phyloP scores from a whole-genome alignment of 805 yeast species.

The Saturnispora quitensis region DNA sequence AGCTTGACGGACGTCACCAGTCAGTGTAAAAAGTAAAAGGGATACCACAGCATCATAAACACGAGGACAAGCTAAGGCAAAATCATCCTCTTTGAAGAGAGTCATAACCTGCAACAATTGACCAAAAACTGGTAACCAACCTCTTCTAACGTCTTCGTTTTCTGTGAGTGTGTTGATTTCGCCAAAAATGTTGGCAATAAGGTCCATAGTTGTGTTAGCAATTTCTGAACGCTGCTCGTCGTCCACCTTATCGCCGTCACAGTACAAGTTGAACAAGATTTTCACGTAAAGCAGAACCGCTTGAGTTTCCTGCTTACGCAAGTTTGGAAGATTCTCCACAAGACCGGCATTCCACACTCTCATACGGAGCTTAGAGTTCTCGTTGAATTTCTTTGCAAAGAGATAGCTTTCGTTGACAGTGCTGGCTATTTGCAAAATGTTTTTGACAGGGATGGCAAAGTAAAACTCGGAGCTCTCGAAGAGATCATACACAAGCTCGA shows the following conservation, averaged over 20 bases:
- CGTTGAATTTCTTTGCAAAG: constrained; percentile 83
- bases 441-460: constrained; percentile 54
- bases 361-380: constrained; percentile 79
- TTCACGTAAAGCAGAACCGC: constrained; percentile 82
- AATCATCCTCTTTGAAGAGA: constrained; percentile 68
- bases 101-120: constrained; percentile 78
- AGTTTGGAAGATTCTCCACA: constrained; percentile 85
- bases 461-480: constrained; percentile 65
- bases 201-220: constrained; percentile 49
- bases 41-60: constrained; percentile 52
- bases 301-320: constrained; percentile 84
- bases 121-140: constrained; percentile 90
- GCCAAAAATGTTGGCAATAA: constrained; percentile 62
- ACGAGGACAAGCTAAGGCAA: constrained; percentile 44
- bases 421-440: constrained; percentile 50
- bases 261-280: constrained; percentile 70
- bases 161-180: constrained; percentile 70
- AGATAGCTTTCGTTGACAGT: constrained; percentile 61
- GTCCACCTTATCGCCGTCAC: constrained; percentile 47
- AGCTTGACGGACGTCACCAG: constrained; percentile 47
- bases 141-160: constrained; percentile 67
- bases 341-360: constrained; percentile 86
- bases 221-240: constrained; percentile 40
- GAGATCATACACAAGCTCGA: constrained; percentile 75
- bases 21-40: constrained; percentile 34